Evolutionary conservation across 129 eudicot genomes (phyloP).

Genomic region (Artemisia argyi): DNA sequence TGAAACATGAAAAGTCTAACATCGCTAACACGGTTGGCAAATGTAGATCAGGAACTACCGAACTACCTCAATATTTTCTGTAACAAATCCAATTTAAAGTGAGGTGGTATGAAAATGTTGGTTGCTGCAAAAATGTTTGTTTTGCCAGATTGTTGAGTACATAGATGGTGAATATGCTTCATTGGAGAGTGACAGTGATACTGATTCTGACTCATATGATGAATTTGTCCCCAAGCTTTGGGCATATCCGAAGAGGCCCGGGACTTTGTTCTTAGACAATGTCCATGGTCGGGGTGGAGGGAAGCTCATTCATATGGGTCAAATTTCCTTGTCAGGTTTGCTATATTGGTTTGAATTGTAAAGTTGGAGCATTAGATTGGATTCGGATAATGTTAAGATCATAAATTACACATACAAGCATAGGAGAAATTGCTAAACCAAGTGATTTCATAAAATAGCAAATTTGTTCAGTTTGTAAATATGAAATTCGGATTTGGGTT

Average conservation of each 20-base stretch:
- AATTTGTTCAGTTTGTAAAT: background rate
- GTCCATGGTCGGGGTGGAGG: background rate
- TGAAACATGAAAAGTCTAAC: too few species aligned
- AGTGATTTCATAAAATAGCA: too few species aligned
- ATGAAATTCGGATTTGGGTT: background rate
- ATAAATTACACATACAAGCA: background rate
- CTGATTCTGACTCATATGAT: conserved; percentile 51
- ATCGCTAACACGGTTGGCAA: too few species aligned
- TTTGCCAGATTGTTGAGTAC: conserved; percentile 58
- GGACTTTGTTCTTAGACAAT: conserved; percentile 4
- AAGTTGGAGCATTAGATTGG: conserved; percentile 1
- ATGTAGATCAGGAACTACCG: too few species aligned
- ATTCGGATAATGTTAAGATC: background rate
- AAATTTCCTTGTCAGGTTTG: background rate
- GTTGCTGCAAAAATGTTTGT: background rate
- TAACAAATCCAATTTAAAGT: too few species aligned
- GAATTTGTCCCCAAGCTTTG: conserved; percentile 45
- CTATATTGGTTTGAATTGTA: background rate
- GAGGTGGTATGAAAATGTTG: too few species aligned
- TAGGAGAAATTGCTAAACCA: too few species aligned
- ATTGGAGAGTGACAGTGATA: conserved; percentile 65
- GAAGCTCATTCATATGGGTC: conserved; percentile 5
- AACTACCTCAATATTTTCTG: too few species aligned
- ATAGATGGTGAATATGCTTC: conserved; percentile 40
- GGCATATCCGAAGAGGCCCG: conserved; percentile 50